Conservation (phyloP, 208 protist species). For the Trypanosomatidae sp. region DNA sequence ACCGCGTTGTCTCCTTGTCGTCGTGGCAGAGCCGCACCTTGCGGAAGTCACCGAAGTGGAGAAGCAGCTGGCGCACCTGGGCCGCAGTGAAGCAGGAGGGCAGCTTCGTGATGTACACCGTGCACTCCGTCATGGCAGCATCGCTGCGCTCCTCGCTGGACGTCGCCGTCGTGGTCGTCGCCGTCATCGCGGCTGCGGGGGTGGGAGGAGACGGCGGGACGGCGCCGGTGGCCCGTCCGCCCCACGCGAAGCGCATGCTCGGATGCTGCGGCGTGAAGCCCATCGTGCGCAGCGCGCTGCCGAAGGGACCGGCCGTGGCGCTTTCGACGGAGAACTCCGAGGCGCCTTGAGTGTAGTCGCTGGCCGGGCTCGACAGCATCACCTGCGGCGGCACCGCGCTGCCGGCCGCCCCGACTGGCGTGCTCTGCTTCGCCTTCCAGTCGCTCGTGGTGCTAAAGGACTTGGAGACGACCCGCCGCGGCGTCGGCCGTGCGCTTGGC, state of each 20-base stretch:
- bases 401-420: slow-evolving; percentile 3
- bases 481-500: slow-evolving; percentile 76
- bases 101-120: slow-evolving; percentile 86
- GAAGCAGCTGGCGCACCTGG: slow-evolving; percentile 71
- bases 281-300: slow-evolving; percentile 10
- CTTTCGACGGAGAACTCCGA: no score
- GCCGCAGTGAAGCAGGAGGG: slow-evolving; percentile 53
- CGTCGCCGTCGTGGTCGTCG: not conserved
- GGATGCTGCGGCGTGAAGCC: slow-evolving; percentile 22
- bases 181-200: not conserved
- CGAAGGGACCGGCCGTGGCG: no score
- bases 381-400: slow-evolving; percentile 31
- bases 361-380: slow-evolving; percentile 37
- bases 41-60: slow-evolving; percentile 81
- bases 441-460: slow-evolving; percentile 42
- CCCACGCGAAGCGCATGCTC: slow-evolving; percentile 21
- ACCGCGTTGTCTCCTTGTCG: slow-evolving; percentile 60
- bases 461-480: slow-evolving; percentile 55
- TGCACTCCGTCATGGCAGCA: slow-evolving; percentile 49
- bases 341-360: slow-evolving; percentile 49
- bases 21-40: slow-evolving; percentile 83
- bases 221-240: no score
- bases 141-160: slow-evolving; percentile 33
- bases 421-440: slow-evolving; percentile 33
- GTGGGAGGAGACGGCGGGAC: not conserved